These are phyloP conservation scores for Pseudoperonospora humuli DNA, from an alignment of 352 stramenopile genomes.

Conservation along the genomic window DNA sequence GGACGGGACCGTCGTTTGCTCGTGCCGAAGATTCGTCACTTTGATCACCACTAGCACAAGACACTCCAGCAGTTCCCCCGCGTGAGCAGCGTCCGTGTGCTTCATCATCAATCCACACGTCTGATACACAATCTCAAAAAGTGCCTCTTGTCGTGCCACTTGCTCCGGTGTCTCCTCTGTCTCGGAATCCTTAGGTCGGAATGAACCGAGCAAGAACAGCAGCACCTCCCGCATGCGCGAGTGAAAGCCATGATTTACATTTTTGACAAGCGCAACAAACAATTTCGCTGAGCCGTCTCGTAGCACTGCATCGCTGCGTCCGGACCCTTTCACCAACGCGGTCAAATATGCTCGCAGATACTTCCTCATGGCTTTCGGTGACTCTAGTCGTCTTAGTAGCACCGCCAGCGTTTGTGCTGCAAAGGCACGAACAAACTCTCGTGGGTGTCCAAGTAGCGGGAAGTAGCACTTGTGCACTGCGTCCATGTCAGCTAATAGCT, in stretches of 20 bases:
- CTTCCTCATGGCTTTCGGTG: constrained; percentile 63
- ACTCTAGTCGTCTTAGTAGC: constrained; percentile 72
- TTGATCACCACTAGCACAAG: constrained; percentile 53
- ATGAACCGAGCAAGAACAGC: constrained; percentile 59
- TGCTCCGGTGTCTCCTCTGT: constrained; percentile 10
- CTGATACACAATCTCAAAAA: constrained; percentile 64
- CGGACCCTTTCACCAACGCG: constrained; percentile 61
- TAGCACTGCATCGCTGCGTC: constrained; percentile 55
- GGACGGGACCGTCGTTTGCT: constrained; percentile 9
- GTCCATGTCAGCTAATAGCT: constrained; percentile 84
- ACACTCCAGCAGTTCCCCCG: constrained; percentile 59
- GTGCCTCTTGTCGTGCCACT: constrained; percentile 20
- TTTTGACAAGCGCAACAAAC: constrained; percentile 75
- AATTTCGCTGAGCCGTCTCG: constrained; percentile 80
- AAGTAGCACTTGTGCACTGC: constrained; percentile 89
- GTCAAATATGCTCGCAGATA: constrained; percentile 73
- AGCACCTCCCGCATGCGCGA: constrained; percentile 78
- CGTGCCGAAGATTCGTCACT: constrained; percentile 23
- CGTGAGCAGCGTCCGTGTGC: constrained; percentile 63
- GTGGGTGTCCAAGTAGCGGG: constrained; percentile 73
- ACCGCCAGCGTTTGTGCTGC: constrained; percentile 82
- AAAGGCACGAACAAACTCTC: constrained; percentile 86
- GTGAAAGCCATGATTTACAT: constrained; percentile 82
- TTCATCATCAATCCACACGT: constrained; percentile 69
- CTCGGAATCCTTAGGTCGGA: constrained; percentile 37